Conservation (phyloP, 2,329 filamentous ascomycete species). For the Chaetomiaceae sp. region DNA sequence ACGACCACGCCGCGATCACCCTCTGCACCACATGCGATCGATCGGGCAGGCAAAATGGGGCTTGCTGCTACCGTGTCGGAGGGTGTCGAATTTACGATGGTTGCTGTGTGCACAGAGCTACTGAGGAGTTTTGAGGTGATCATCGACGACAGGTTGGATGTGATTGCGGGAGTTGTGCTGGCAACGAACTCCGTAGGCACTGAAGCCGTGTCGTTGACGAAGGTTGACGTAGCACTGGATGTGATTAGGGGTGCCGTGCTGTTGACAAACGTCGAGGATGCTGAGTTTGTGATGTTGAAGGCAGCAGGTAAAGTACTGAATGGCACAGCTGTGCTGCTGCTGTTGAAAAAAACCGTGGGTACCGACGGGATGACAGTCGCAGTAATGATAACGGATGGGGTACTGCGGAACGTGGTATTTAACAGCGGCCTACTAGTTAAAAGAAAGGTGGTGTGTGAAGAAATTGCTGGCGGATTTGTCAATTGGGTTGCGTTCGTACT, state of each 20-base stretch:
- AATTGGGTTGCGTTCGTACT: not conserved
- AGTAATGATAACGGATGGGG: no score
- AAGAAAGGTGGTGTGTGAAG: no score
- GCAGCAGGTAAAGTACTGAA: not conserved
- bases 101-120: no score
- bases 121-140: no score
- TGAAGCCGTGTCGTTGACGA: not conserved
- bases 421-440: not conserved
- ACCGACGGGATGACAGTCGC: no score
- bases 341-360: not conserved
- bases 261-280: not conserved
- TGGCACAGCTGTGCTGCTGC: not conserved
- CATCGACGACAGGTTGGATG: no score
- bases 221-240: not conserved
- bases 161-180: no score
- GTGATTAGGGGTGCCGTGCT: not conserved
- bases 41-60: not conserved
- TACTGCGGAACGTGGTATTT: not conserved
- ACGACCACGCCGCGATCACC: conserved; percentile 18
- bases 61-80: not conserved
- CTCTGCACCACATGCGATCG: conserved; percentile 11
- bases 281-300: not conserved
- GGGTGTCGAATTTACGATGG: not conserved
- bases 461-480: no score
- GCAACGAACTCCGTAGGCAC: no score